Percentiles rank a stretch among this genome's conserved stretches.
Conservation (phyloP, 345 rosid genomes). For the Microthlaspi erraticum region DNA sequence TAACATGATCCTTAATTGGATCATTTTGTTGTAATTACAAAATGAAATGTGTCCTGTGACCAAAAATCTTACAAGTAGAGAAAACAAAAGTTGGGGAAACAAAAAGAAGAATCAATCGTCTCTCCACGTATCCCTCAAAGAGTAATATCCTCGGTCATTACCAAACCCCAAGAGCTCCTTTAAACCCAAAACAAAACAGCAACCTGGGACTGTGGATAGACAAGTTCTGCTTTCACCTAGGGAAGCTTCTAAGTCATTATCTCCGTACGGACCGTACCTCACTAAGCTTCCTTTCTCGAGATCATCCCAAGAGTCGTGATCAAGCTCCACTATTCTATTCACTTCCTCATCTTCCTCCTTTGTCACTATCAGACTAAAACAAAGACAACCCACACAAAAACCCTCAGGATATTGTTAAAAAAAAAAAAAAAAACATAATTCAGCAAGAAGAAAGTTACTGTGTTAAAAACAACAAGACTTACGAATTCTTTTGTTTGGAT, state of each 20-base stretch:
- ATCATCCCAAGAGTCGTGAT: conserved; percentile 39
- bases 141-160: conserved; percentile 34
- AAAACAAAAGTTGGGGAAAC: neutral
- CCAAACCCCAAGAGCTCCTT: conserved; percentile 33
- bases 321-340: conserved; percentile 22
- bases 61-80: conserved; percentile 21
- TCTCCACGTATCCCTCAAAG: conserved; percentile 44
- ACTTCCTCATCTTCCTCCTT: conserved; percentile 33
- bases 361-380: neutral
- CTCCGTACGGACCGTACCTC: conserved; percentile 23
- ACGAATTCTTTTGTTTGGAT: conserved; percentile 49
- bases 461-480: conserved; percentile 35
- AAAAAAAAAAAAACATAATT: neutral
- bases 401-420: no score
- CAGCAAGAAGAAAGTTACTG: neutral
- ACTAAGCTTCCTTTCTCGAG: conserved; percentile 43
- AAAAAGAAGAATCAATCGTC: conserved; percentile 12
- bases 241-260: conserved; percentile 26
- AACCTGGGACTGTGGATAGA: conserved; percentile 22
- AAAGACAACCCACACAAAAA: no score
- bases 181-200: conserved; percentile 36
- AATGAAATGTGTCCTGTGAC: conserved; percentile 19
- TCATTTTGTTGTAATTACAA: conserved; percentile 40
- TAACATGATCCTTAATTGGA: conserved; percentile 30
- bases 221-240: conserved; percentile 29